A percentile compares a stretch with the other conserved stretches of the same genome.
These are phyloP conservation scores for Clitopilus passeckerianus DNA, from an alignment of 768 basidiomycete genomes.

Conservation along the genomic window DNA sequence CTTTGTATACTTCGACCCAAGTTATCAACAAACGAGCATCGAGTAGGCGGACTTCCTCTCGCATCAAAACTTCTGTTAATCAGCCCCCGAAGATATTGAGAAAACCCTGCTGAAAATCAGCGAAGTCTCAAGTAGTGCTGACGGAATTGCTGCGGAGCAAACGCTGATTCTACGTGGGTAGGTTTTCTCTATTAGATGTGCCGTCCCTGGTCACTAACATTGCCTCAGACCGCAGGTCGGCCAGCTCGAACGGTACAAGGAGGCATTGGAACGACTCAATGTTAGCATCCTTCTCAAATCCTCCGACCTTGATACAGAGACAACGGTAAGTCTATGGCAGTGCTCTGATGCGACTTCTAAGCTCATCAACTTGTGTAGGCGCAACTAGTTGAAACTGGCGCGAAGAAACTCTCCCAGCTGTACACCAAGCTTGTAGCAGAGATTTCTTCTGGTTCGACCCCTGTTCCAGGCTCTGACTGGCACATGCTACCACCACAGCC, in stretches of 20 bases:
- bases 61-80: neutral
- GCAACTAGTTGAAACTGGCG: slow-evolving; percentile 77
- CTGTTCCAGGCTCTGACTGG: slow-evolving; percentile 53
- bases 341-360: neutral
- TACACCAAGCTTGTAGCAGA: slow-evolving; percentile 90
- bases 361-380: slow-evolving; percentile 28
- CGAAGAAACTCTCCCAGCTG: slow-evolving; percentile 74
- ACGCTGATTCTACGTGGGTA: slow-evolving; percentile 76
- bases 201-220: neutral
- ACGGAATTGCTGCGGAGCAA: slow-evolving; percentile 74
- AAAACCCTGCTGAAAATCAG: slow-evolving; percentile 74
- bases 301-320: slow-evolving; percentile 46
- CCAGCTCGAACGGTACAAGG: slow-evolving; percentile 61
- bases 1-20: slow-evolving; percentile 77
- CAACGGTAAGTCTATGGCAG: slow-evolving; percentile 29
- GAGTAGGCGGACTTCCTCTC: slow-evolving; percentile 42
- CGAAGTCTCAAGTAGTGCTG: slow-evolving; percentile 69
- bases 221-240: slow-evolving; percentile 61
- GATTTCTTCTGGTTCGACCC: slow-evolving; percentile 73
- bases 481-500: slow-evolving; percentile 50
- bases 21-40: slow-evolving; percentile 64
- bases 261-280: slow-evolving; percentile 73
- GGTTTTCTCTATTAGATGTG: slow-evolving; percentile 12
- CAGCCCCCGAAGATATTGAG: slow-evolving; percentile 60
- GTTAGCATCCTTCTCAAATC: slow-evolving; percentile 76